These are phyloP conservation scores for Parastagonospora nodorum DNA, from an alignment of 2,329 filamentous ascomycete species.

Conservation along the genomic window DNA sequence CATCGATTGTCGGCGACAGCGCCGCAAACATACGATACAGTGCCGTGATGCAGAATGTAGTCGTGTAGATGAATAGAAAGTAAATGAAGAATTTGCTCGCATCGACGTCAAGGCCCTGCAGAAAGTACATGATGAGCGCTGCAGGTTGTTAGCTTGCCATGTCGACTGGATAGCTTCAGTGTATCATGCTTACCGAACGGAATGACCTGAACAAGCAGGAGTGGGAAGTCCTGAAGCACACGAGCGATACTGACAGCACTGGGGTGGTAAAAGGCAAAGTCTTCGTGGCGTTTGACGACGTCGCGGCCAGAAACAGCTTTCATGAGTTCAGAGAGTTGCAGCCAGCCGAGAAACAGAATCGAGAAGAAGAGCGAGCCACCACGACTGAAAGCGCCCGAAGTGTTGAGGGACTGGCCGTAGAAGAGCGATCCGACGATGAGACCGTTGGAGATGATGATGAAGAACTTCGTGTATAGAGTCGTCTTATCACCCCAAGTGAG, in stretches of 20 bases:
- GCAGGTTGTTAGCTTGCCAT: conserved; percentile 8
- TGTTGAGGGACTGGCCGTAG: conserved; percentile 67
- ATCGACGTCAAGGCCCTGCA: conserved; percentile 62
- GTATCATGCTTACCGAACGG: conserved; percentile 52
- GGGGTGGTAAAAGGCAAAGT: conserved; percentile 73
- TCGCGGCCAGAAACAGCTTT: conserved; percentile 73
- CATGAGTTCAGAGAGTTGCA: conserved; percentile 79
- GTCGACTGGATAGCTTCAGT: background rate
- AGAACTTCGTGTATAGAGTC: conserved; percentile 73
- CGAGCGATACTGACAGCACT: conserved; percentile 67
- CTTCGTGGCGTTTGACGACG: conserved; percentile 70
- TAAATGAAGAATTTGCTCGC: conserved; percentile 70
- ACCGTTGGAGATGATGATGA: conserved; percentile 75
- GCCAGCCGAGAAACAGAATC: conserved; percentile 69
- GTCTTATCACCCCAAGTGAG: conserved; percentile 76
- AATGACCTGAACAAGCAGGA: conserved; percentile 63
- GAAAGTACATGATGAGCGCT: conserved; percentile 67
- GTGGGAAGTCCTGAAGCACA: conserved; percentile 66
- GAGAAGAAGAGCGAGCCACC: conserved; percentile 70
- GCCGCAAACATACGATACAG: conserved; percentile 71
- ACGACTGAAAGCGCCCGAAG: conserved; percentile 65
- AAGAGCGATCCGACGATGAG: conserved; percentile 81
- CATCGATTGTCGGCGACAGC: conserved; percentile 67
- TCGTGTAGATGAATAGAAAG: conserved; percentile 67
- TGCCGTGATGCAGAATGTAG: conserved; percentile 65